Evolutionary conservation across 2,329 filamentous ascomycete species (phyloP), one percentile per base, ranked within the genome.

Genomic region (Didymosphaeria variabile): DNA sequence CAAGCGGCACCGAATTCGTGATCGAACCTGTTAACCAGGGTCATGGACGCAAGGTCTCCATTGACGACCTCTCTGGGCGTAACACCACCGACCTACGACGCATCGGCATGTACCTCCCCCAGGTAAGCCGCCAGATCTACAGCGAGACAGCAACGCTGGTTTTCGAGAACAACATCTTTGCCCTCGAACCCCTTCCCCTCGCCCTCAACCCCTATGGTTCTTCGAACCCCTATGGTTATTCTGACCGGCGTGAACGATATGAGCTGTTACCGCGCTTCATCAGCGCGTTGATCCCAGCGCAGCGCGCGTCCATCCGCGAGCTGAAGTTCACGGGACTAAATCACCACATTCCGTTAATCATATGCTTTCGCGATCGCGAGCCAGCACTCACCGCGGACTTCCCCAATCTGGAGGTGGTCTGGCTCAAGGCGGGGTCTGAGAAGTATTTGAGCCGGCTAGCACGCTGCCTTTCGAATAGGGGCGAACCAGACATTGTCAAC

Each of bases 71-170:
- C 34, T 36, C 34, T 36, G 13, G 5, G 26, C 4, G 1, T 6
- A 29, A 29, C 26, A 29, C 2, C 26, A 29, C 26, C 26, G 26
- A 29, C 26, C 26, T 29, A 29, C 26, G 26, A 29, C 26, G 26
- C 26, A 29, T 4, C 26, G 26, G 26, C 26, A 5, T 29, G 6
- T 19, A 19, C n/a, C 40, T 44, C 4, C 40, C 19, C 6, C 19
- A 23, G 21, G 44, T 46, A 13, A 46, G 45, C 26, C 45, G 45
- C 23, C 45, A 46, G 44, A 46, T 46, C n/a, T 46, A 46, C 21
- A 50, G 26, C 46, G 46, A 34, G 26, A 50, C 46, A 15, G 46
- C 46, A 15, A 47, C 45, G 6, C 21, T 26, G 4, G 15, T 29
- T 3, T 47, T 26, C 23, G 13, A 9, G 13, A 13, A 7, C 3